Evolutionary conservation across 2,329 filamentous ascomycete genomes (phyloP), one percentile per base, ranked within the genome.

Genomic region (Thermoascus crustaceus): DNA sequence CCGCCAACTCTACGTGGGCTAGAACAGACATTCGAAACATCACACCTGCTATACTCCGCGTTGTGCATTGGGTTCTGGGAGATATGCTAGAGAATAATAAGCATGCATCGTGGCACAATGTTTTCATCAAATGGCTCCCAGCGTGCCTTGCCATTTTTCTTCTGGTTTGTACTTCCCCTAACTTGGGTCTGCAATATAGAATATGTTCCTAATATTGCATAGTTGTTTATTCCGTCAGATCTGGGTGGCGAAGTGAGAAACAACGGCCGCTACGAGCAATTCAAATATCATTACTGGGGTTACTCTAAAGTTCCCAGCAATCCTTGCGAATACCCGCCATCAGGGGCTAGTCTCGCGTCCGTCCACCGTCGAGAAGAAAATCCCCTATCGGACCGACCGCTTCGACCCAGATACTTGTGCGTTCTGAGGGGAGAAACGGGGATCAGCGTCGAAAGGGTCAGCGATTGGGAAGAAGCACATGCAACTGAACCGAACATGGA

Each of bases 341-440:
- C 30, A 13, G 19, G 23, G 9, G 23, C 6, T 4, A 25, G 23
- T 25, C n/a, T 10, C 2, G n/a, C 14, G 14, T 25, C 23, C n/a
- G 6, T 3, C 23, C 23, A 2, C 14, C 23, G 14, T 25, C 4
- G 9, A 25, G 7, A 9, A 13, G 29, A 8, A 7, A 20, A 30
- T 17, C 11, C 8, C 3, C 19, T 32, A n/a, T 18, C 30, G 20
- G 35, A 38, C 18, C 35, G 39, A 19, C 35, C 30, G 8, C 19
- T 41, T 11, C 29, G 31, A 11, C 39, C 39, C 14, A 34, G 39
- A 24, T 22, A 26, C 5, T 25, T 39, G 2, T 40, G 38, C 29
- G 30, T 41, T 11, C 30, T 30, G n/a, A 16, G 27, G 16, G 5
- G 27, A 30, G 11, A 16, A 30, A 17, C n/a, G 7, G n/a, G 6